Evolutionary conservation across 2,329 filamentous ascomycete genomes (phyloP), one percentile per base, ranked within the genome.

Genomic region (Ophiognomonia clavigignenti-juglandacearum): DNA sequence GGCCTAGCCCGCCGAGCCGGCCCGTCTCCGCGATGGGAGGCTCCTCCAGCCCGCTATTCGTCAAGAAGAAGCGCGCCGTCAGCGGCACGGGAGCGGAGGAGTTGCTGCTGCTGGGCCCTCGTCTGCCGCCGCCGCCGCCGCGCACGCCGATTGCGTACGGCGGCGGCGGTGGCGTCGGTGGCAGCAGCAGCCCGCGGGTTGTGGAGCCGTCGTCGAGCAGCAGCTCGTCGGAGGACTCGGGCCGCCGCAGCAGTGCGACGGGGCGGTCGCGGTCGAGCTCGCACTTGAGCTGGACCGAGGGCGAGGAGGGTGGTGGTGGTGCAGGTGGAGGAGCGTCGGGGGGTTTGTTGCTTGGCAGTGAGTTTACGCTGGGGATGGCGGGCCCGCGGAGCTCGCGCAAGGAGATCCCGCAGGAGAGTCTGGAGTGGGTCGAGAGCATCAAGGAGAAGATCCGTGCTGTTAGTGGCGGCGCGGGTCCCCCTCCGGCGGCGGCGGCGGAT

Each of bases 401-500:
- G 7, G 78, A 74, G 60, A 86, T 82, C 68, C 86, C 82, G 47
- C 81, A 83, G 46, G 83, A 90, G 64, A 88, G 85, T 59, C 74
- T 81, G 48, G 82, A 83, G 32, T 93, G 88, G 88, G 85, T 93
- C 9, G 85, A 91, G 63, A 87, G 82, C 52, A 85, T 93, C 70
- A 85, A 89, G 67, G 85, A 88, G 59, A 85, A 88, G 60, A 88
- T 90, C 34, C 78, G 85, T 50, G 75, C 82, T 39, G 85, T 82
- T 51, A 87, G 83, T 59, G 78, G 78, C 47, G 82, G 43, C 42
- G 29, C 42, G 29, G 46, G 27, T 8, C 31, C 38, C 10, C 31
- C 38, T 4, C 35, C 47, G 35, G 34, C 16, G 14, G n/a, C 34
- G 18, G 18, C 34, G 16, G 7, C 10, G n/a, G 8, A 45, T 38